Conservation (phyloP, 192 early-diverging fungal genomes). For the Entomortierella parvispora region DNA sequence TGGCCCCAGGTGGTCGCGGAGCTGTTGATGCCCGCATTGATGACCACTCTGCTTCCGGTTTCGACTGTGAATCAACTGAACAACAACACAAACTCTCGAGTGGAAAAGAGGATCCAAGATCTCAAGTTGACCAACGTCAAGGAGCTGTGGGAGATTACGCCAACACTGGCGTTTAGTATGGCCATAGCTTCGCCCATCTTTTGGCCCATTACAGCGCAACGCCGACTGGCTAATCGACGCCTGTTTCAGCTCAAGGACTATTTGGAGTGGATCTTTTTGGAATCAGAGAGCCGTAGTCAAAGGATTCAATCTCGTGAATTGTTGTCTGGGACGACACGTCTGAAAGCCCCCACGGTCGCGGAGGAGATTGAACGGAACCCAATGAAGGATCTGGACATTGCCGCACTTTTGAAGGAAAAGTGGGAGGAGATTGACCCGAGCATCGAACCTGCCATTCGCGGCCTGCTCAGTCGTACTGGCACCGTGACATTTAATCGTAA, state of each 20-base stretch:
- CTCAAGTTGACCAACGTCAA: not conserved
- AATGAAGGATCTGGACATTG: not conserved
- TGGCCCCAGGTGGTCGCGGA: constrained; percentile 41
- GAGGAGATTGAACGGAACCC: not conserved
- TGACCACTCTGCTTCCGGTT: constrained; percentile 1
- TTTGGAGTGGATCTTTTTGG: constrained; percentile 37
- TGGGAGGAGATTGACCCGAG: constrained; percentile 24
- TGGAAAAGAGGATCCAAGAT: not conserved
- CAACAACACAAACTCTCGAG: too few relatives aligned
- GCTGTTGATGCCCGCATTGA: constrained; percentile 25
- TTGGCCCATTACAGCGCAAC: constrained; percentile 31
- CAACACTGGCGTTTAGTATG: constrained; percentile 4
- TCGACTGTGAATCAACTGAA: too few relatives aligned
- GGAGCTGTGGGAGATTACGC: constrained; percentile 13
- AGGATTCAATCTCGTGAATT: not conserved
- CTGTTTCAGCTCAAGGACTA: constrained; percentile 26
- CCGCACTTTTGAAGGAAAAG: not conserved
- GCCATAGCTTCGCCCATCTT: constrained; percentile 9
- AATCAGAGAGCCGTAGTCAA: constrained; percentile 19
- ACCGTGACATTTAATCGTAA: constrained; percentile 29
- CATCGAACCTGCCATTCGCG: constrained; percentile 7
- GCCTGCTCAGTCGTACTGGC: constrained; percentile 21
- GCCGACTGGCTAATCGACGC: constrained; percentile 15
- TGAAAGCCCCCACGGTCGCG: not conserved
- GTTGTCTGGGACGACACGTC: not conserved